A percentile compares a stretch with the other conserved stretches of the same genome.
phyloP scores from a whole-genome alignment of 257 asterid species.

The Ilex aquifolium region DNA sequence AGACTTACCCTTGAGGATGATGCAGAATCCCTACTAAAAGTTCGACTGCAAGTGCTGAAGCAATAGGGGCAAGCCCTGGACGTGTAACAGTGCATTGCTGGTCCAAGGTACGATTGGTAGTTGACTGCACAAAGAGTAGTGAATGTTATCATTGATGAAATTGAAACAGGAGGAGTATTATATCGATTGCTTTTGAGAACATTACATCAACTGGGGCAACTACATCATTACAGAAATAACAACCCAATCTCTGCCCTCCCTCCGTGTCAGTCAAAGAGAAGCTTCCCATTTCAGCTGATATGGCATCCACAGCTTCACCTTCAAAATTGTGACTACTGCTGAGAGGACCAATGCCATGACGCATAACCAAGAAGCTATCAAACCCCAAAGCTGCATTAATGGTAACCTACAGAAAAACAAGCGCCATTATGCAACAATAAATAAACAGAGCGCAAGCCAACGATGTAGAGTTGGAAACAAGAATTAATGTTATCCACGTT shows the following conservation, averaged over 20 bases:
- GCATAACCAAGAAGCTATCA: conserved; percentile 96
- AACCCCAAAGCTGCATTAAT: conserved; percentile 93
- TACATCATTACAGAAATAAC: conserved; percentile 94
- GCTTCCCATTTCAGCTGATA: conserved; percentile 34
- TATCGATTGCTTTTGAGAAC: background rate
- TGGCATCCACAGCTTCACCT: conserved; percentile 23
- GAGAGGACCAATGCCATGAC: conserved; percentile 88
- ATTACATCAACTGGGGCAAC: conserved; percentile 95
- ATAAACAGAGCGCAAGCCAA: background rate
- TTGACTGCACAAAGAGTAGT: conserved; percentile 53
- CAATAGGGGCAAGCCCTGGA: conserved; percentile 98
- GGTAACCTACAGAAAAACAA: conserved; percentile 49
- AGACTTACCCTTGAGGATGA: conserved; percentile 75
- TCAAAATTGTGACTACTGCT: conserved; percentile 27
- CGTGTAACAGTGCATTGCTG: conserved; percentile 99
- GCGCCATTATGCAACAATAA: conserved; percentile 2
- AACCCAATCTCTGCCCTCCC: conserved; percentile 60
- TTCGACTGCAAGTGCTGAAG: conserved; percentile 94
- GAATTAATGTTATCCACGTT: background rate
- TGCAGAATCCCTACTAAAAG: conserved; percentile 82
- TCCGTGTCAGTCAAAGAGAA: conserved; percentile 28
- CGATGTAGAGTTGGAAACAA: background rate
- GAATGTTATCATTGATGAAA: conserved; percentile 4
- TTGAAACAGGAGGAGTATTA: background rate
- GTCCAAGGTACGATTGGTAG: conserved; percentile 84